These are phyloP conservation scores for Verticillium longisporum DNA, from an alignment of 2,329 filamentous ascomycete genomes.

Conservation along the genomic window DNA sequence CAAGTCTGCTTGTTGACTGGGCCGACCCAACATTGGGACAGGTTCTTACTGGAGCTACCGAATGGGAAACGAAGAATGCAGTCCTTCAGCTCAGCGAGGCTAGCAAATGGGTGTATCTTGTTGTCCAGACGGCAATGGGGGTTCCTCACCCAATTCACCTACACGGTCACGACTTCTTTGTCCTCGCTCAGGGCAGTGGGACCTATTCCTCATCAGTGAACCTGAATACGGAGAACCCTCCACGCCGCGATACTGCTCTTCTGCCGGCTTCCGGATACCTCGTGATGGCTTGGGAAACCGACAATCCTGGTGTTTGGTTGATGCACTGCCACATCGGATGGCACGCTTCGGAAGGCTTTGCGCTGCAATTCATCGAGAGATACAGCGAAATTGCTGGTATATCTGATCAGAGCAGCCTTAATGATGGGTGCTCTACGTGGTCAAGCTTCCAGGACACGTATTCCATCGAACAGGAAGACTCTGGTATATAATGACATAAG, in stretches of 20 bases:
- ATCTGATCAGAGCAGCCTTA: conserved; percentile 2
- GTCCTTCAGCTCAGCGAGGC: conserved; percentile 19
- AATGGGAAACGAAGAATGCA: conserved; percentile 16
- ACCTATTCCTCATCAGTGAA: conserved; percentile 8
- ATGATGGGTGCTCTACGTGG: conserved; percentile 11
- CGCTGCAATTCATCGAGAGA: conserved; percentile 16
- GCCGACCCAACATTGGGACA: conserved; percentile 19
- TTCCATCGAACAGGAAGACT: conserved; percentile 13
- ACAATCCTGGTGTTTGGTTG: conserved; percentile 43
- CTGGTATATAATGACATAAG: conserved; percentile 8
- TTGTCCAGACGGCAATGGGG: conserved; percentile 15
- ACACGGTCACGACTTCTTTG: conserved; percentile 26
- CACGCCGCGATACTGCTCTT: conserved; percentile 44
- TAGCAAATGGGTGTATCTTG: conserved; percentile 21
- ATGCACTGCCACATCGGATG: conserved; percentile 45
- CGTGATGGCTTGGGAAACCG: conserved; percentile 40
- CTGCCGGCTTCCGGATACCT: conserved; percentile 36
- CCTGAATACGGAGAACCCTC: conserved; percentile 31
- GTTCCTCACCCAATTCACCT: conserved; percentile 28
- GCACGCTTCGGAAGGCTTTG: conserved; percentile 25
- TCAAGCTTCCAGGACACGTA: conserved; percentile 4
- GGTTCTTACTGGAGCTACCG: conserved; percentile 12
- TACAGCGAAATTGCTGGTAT: conserved; percentile 11
- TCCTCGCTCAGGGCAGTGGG: conserved; percentile 12
- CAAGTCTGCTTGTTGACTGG: conserved; percentile 23